Conservation (phyloP, 305 asterid genomes). For the Fraxinus nigra region DNA sequence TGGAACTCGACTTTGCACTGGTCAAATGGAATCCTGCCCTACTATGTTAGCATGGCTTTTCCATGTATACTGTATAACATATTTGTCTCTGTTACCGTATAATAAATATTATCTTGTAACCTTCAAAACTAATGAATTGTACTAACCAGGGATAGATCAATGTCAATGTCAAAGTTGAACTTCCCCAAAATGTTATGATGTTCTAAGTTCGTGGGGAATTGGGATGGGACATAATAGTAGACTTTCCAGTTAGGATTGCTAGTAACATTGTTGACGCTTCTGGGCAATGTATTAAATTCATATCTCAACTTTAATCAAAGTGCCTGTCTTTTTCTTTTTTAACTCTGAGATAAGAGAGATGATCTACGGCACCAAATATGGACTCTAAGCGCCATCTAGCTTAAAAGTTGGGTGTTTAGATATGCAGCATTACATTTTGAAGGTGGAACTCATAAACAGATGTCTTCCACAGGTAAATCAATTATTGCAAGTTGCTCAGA, state of each 20-base stretch:
- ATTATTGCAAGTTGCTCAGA: slow-evolving; percentile 85
- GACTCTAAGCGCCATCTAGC: neutral
- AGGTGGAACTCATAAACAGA: slow-evolving; percentile 16
- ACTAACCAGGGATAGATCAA: neutral
- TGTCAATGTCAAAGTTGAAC: neutral
- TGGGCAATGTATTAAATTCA: neutral
- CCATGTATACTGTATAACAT: neutral
- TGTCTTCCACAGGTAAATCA: slow-evolving; percentile 69
- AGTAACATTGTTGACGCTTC: neutral
- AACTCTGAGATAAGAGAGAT: neutral
- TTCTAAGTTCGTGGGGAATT: neutral
- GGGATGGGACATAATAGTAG: neutral
- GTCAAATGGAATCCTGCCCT: neutral
- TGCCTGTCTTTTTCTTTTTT: neutral
- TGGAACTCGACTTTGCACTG: neutral
- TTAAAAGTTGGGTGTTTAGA: neutral
- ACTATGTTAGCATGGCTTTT: neutral
- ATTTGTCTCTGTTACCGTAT: neutral
- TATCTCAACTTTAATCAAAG: neutral
- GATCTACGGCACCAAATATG: neutral
- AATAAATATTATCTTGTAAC: neutral
- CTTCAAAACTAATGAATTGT: neutral
- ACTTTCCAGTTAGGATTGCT: neutral
- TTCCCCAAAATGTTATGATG: neutral
- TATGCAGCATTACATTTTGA: neutral